A percentile compares a stretch with the other conserved stretches of the same genome.
These are phyloP conservation scores for Diaporthe sp. DNA, from an alignment of 2,329 filamentous ascomycete genomes.

Conservation along the genomic window DNA sequence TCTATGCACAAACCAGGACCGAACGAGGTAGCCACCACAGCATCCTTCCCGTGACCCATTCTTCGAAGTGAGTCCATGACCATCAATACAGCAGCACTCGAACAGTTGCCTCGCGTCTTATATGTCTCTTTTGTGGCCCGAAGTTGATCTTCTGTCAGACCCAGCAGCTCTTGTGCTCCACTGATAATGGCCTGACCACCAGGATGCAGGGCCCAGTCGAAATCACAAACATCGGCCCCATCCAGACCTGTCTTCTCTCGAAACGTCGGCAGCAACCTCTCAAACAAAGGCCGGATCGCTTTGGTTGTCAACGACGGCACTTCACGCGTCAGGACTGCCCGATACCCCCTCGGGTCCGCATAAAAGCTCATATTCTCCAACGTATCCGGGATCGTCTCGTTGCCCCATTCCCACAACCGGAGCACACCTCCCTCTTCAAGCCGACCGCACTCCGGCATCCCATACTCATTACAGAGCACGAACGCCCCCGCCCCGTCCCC, in stretches of 20 bases:
- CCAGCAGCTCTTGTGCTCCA: neutral
- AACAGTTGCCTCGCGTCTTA: neutral
- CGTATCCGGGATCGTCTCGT: neutral
- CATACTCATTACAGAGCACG: neutral
- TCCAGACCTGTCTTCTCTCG: neutral
- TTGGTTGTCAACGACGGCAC: neutral
- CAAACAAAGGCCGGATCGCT: neutral
- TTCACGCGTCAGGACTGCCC: neutral
- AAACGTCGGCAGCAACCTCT: neutral
- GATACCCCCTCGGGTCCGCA: neutral
- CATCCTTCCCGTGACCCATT: neutral
- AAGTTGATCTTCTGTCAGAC: neutral
- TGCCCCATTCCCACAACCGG: neutral
- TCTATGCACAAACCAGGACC: neutral
- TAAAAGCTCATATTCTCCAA: neutral
- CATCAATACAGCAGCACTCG: neutral
- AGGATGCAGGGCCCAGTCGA: slow-evolving; percentile 15
- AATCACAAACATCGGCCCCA: neutral
- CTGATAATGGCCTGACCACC: neutral
- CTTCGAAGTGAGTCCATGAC: neutral
- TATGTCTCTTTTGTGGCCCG: neutral
- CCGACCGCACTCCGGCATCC: neutral
- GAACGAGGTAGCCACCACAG: neutral
- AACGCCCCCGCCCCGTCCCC: neutral
- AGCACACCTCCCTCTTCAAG: neutral